Evolutionary conservation across 257 asterid species (phyloP).

Genomic region (Lithospermum erythrorhizon): DNA sequence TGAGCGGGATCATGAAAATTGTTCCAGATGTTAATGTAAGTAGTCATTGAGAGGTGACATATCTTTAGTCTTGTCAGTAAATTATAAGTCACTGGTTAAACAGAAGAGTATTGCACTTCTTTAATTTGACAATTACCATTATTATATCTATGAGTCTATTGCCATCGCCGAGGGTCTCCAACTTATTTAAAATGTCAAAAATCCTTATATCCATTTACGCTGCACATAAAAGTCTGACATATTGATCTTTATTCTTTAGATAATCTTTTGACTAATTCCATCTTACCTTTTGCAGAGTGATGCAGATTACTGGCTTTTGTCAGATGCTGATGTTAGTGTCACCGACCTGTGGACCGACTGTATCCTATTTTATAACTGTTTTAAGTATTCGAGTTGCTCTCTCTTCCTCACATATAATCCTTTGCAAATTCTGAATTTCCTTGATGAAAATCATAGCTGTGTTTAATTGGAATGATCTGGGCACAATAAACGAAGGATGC

Average conservation of each 20-base stretch:
- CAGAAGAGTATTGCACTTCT: too few species aligned
- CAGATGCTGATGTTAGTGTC: slow-evolving; percentile 55
- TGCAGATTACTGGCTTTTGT: slow-evolving; percentile 60
- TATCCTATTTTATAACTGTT: slow-evolving; percentile 31
- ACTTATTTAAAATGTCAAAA: too few species aligned
- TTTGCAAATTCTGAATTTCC: slow-evolving; percentile 17
- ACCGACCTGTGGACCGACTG: slow-evolving; percentile 72
- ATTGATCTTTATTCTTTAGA: background rate
- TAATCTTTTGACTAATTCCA: background rate
- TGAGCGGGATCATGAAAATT: slow-evolving; percentile 71
- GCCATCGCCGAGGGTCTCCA: too few species aligned
- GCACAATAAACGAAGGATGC: slow-evolving; percentile 28
- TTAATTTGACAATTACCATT: background rate
- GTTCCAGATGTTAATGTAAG: slow-evolving; percentile 91
- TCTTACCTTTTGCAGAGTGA: slow-evolving; percentile 37
- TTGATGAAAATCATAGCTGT: slow-evolving; percentile 27
- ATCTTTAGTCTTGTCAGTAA: too few species aligned
- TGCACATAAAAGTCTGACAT: background rate
- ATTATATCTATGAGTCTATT: background rate
- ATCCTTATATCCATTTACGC: too few species aligned
- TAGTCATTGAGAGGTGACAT: slow-evolving; percentile 6
- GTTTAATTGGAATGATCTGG: slow-evolving; percentile 42
- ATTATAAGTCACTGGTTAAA: too few species aligned
- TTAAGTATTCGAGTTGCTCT: background rate
- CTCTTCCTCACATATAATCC: background rate